These are phyloP conservation scores for Torulaspora indica DNA, from an alignment of 805 yeast genomes.

Conservation along the genomic window DNA sequence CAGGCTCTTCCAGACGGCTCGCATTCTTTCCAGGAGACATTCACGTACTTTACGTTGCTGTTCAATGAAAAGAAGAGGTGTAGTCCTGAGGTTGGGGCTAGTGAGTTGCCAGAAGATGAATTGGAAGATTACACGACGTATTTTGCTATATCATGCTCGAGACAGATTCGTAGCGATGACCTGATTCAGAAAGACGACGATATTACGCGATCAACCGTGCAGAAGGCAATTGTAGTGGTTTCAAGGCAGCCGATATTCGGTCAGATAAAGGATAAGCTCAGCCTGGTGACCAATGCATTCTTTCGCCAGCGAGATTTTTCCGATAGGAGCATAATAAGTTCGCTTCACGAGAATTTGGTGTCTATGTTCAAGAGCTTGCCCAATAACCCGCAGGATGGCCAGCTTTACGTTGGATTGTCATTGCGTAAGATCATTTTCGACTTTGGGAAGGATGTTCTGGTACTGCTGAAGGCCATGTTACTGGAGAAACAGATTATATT, in stretches of 20 bases:
- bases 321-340: constrained; percentile 62
- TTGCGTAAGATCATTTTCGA: constrained; percentile 58
- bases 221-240: constrained; percentile 85
- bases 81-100: constrained; percentile 39
- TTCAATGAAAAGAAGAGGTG: constrained; percentile 50
- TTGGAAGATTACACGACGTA: constrained; percentile 51
- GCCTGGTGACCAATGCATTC: constrained; percentile 81
- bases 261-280: constrained; percentile 82
- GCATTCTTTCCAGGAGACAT: constrained; percentile 88
- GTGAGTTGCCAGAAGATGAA: constrained; percentile 37
- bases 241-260: constrained; percentile 81
- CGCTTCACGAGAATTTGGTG: constrained; percentile 63
- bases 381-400: constrained; percentile 43
- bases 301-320: constrained; percentile 75
- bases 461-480: constrained; percentile 69
- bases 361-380: constrained; percentile 38
- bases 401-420: constrained; percentile 68
- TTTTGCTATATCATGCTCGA: constrained; percentile 92
- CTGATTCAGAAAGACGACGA: constrained; percentile 54
- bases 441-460: constrained; percentile 55
- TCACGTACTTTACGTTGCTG: constrained; percentile 80
- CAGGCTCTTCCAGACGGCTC: constrained; percentile 96
- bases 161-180: constrained; percentile 67
- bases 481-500: constrained; percentile 71
- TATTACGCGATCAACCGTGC: constrained; percentile 81